These are phyloP conservation scores for Telfairia occidentalis DNA, from an alignment of 331 rosid genomes.

Conservation along the genomic window DNA sequence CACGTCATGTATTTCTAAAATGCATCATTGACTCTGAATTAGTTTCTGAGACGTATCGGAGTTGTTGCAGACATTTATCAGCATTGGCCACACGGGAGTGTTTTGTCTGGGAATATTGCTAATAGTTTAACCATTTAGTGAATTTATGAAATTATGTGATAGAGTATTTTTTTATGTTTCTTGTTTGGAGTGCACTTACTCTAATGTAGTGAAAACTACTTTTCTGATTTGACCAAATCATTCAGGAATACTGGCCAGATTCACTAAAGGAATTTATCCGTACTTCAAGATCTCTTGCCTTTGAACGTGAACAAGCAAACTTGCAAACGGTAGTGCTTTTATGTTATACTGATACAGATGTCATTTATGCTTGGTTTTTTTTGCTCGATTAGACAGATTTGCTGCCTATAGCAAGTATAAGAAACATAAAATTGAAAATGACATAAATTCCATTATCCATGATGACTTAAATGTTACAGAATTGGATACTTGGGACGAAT, in stretches of 20 bases:
- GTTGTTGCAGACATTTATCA: not conserved
- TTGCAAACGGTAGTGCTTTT: conserved; percentile 31
- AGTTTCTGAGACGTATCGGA: not conserved
- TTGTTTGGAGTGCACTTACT: not conserved
- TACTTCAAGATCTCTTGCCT: conserved; percentile 49
- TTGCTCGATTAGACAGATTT: not conserved
- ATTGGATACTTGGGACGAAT: not conserved
- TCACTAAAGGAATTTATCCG: conserved; percentile 47
- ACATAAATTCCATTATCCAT: not conserved
- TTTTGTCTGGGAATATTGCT: not conserved
- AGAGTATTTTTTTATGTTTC: not conserved
- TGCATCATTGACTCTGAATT: not conserved
- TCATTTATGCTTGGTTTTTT: not conserved
- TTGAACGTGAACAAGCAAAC: conserved; percentile 52
- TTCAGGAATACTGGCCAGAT: conserved; percentile 68
- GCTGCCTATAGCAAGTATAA: not conserved
- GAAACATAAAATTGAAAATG: not conserved
- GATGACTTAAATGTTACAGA: not conserved
- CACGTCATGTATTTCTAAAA: not conserved
- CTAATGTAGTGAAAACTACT: not conserved
- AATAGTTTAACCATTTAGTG: not conserved
- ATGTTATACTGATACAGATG: not conserved
- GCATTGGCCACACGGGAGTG: not conserved
- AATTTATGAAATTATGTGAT: not conserved
- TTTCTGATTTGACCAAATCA: conserved; percentile 1